Evolutionary conservation across 1,139 yeast species (phyloP).

Genomic region (Meyerozyma elateridarum): DNA sequence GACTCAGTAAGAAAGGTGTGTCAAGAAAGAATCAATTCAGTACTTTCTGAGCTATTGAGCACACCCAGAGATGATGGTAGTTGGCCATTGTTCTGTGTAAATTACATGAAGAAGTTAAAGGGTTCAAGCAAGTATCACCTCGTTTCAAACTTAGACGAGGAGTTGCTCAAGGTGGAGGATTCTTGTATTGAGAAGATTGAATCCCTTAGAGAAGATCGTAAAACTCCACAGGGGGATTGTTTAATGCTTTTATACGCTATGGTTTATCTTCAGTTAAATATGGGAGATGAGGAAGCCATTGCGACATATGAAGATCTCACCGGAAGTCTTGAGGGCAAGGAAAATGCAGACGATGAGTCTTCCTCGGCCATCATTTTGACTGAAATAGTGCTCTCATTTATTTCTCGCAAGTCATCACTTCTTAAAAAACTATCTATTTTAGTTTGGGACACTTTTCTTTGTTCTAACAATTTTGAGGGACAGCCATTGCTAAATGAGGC

Average conservation of each 20-base stretch:
- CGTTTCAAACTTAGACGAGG: conserved; percentile 50
- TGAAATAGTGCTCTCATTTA: conserved; percentile 72
- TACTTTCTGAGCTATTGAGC: conserved; percentile 55
- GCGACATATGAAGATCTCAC: conserved; percentile 70
- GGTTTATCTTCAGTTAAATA: conserved; percentile 71
- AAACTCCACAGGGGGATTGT: conserved; percentile 17
- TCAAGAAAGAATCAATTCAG: conserved; percentile 60
- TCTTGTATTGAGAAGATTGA: conserved; percentile 50
- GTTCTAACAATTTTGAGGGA: conserved; percentile 23
- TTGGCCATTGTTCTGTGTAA: conserved; percentile 51
- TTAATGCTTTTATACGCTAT: conserved; percentile 76
- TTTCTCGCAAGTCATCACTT: conserved; percentile 67
- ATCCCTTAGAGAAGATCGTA: conserved; percentile 32
- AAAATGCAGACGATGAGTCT: conserved; percentile 21
- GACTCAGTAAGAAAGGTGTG: conserved; percentile 36
- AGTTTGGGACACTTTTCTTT: conserved; percentile 65
- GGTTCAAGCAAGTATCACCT: conserved; percentile 22
- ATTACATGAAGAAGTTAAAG: conserved; percentile 25
- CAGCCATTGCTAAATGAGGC: conserved; percentile 20
- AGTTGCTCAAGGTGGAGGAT: conserved; percentile 41
- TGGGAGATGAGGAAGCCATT: conserved; percentile 78
- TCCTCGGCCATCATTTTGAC: conserved; percentile 61
- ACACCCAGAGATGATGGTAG: conserved; percentile 37
- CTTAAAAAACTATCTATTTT: conserved; percentile 66
- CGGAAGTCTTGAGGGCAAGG: conserved; percentile 38